Evolutionary conservation across 1,139 yeast species (phyloP), one percentile per base, ranked within the genome.

Genomic region (Fermentozyma sake): DNA sequence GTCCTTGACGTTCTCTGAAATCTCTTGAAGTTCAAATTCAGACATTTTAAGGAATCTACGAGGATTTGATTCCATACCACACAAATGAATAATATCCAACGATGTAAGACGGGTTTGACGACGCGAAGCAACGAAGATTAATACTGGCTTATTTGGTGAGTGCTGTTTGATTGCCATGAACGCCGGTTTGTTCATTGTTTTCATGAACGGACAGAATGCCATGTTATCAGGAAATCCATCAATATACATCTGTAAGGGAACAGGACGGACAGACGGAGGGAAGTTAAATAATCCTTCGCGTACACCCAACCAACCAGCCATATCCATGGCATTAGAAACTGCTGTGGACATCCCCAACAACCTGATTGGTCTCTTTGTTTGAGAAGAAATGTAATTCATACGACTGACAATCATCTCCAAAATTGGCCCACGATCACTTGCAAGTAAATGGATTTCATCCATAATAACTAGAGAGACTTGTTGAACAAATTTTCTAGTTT

Each of bases 321-420:
- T 81, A 55, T 93, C 99, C 50, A 84, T 79, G 0, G 98, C 97
- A 59, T 93, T 93, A 0, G 97, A 86, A 13, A 93, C 97, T 3
- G 98, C 97, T 3, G 98, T 91, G 2, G 97, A 87, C 82, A 93
- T 76, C 16, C 99, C 99, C 26, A 93, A 57, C 23, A 93, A 59
- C 35, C 99, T 61, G 12, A 89, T 79, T 1, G 89, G 89, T 30
- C 71, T 71, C 32, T 76, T 72, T 0, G 94, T 86, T 41, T 75
- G 81, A 1, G 85, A 72, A 0, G 93, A 76, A 35, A 89, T 81
- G 49, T 83, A 86, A 50, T 91, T 89, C 96, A 93, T 85, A 59
- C 99, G 84, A 61, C 96, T 85, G 10, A 93, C 99, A 70, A 93
- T 91, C 91, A 91, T 91, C 51, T 93, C 99, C 48, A 93, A 67